Evolutionary conservation across 176 grass and related monocot species (phyloP).

Genomic region (Rhipidocladum racemiflorum): DNA sequence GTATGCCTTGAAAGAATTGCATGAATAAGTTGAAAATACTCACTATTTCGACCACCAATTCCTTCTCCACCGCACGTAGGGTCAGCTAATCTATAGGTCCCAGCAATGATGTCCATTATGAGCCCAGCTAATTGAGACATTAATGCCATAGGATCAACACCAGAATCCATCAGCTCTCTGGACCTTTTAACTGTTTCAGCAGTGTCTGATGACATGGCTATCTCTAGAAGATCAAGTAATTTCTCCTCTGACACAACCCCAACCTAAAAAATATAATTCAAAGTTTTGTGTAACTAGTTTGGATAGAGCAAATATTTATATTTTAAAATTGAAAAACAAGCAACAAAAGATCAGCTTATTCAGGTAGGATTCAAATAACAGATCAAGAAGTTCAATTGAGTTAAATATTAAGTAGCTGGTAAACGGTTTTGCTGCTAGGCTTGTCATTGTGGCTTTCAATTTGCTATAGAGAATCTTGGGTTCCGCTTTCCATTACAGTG

Average conservation of each 20-base stretch:
- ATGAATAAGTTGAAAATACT: constrained; percentile 40
- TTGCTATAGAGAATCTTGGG: neutral
- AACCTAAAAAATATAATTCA: constrained; percentile 54
- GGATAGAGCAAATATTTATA: neutral
- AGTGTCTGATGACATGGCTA: constrained; percentile 96
- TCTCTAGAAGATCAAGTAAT: constrained; percentile 89
- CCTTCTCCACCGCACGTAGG: constrained; percentile 59
- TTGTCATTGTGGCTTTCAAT: constrained; percentile 13
- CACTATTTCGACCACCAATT: constrained; percentile 77
- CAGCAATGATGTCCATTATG: constrained; percentile 99
- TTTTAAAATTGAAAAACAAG: neutral
- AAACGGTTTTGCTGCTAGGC: neutral
- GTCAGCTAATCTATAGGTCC: constrained; percentile 75
- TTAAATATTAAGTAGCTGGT: neutral
- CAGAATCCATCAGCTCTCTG: constrained; percentile 93
- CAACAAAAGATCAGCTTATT: constrained; percentile 14
- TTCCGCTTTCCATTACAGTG: neutral
- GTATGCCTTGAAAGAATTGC: constrained; percentile 10
- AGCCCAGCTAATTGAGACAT: constrained; percentile 99
- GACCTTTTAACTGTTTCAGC: constrained; percentile 94
- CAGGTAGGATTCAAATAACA: neutral
- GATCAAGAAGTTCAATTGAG: constrained; percentile 1
- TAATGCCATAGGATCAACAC: constrained; percentile 93
- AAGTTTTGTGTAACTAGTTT: constrained; percentile 26
- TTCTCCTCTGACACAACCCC: constrained; percentile 98